phyloP scores from a whole-genome alignment of 345 rosid genomes.

The Hibiscus syriacus region DNA sequence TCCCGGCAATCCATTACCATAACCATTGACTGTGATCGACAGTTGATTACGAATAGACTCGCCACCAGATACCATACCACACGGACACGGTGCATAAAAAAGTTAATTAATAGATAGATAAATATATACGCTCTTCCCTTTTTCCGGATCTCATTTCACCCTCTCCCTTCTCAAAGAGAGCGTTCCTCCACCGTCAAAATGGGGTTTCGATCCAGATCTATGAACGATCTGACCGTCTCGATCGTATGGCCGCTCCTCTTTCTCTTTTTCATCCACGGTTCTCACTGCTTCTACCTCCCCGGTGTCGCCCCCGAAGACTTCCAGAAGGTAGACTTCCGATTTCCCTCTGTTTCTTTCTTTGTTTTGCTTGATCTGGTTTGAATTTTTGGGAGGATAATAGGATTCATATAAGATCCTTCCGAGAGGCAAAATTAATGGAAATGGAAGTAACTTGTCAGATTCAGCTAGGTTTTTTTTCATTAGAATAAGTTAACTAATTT shows the following conservation, averaged over 20 bases:
- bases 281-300: conserved; percentile 84
- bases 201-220: conserved; percentile 32
- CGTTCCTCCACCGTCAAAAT: conserved; percentile 5
- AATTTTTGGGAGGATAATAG: neutral
- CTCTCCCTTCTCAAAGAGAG: conserved; percentile 2
- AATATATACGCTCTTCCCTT: neutral
- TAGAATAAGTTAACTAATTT: neutral
- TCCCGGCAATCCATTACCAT: too few species aligned
- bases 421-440: neutral
- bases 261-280: conserved; percentile 44
- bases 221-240: neutral
- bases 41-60: neutral
- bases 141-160: conserved; percentile 17
- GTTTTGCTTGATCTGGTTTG: conserved; percentile 6
- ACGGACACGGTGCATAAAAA: too few species aligned
- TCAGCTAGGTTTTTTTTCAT: neutral
- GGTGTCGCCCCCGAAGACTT: conserved; percentile 97
- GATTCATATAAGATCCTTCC: neutral
- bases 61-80: neutral
- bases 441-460: neutral
- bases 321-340: conserved; percentile 42
- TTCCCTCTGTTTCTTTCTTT: too few species aligned
- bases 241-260: conserved; percentile 15
- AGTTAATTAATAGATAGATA: too few species aligned
- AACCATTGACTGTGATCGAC: neutral